These are phyloP conservation scores for Hypoxylon sp. DNA, from an alignment of 2,329 filamentous ascomycete genomes.

Conservation along the genomic window DNA sequence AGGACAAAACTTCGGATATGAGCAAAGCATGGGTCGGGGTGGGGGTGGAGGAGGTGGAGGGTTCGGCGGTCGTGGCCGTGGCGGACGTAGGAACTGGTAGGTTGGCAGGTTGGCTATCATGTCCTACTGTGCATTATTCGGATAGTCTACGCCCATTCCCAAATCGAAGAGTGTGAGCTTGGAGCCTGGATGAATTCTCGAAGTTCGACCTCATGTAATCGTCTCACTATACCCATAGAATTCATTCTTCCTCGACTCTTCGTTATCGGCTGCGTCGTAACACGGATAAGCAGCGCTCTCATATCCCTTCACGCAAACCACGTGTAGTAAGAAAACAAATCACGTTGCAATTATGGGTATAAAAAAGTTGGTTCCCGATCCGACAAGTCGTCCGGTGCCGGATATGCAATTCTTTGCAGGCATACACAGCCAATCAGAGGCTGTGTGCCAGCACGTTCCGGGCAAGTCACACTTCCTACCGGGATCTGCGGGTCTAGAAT, in stretches of 20 bases:
- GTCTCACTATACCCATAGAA: conserved; percentile 27
- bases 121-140: conserved; percentile 6
- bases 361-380: conserved; percentile 5
- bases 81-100: conserved; percentile 54
- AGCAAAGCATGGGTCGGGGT: conserved; percentile 54
- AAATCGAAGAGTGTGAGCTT: neutral
- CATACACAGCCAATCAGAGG: conserved; percentile 28
- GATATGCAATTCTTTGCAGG: conserved; percentile 4
- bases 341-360: neutral
- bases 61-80: conserved; percentile 51
- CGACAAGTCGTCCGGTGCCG: conserved; percentile 20
- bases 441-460: conserved; percentile 29
- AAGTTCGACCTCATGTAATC: conserved; percentile 1
- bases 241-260: neutral
- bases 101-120: conserved; percentile 18
- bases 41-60: conserved; percentile 51
- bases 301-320: neutral
- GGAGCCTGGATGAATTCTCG: neutral
- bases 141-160: neutral
- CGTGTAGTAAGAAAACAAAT: neutral
- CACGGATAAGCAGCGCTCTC: neutral
- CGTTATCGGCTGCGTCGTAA: neutral
- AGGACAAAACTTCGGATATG: conserved; percentile 64
- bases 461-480: conserved; percentile 20
- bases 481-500: conserved; percentile 32